Evolutionary conservation across 1,284 basidiomycete species (phyloP).

Genomic region (Naganishia sp.): DNA sequence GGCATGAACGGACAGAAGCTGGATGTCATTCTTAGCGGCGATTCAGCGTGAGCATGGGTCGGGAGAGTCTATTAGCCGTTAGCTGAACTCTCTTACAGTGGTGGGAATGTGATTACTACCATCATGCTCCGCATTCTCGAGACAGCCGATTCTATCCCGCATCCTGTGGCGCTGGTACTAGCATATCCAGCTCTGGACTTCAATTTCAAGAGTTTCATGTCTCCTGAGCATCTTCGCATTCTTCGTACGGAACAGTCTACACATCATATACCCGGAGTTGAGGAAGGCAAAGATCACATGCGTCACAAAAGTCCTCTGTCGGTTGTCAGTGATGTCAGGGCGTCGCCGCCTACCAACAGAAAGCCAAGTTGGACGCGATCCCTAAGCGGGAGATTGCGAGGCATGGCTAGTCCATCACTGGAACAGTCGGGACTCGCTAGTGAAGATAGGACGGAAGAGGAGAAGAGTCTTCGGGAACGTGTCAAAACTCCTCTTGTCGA

Average conservation of each 20-base stretch:
- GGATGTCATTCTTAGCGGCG: conserved; percentile 76
- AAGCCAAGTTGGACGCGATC: conserved; percentile 33
- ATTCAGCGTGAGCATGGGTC: conserved; percentile 75
- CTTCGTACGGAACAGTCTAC: conserved; percentile 77
- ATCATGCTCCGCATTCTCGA: conserved; percentile 83
- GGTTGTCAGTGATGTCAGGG: conserved; percentile 71
- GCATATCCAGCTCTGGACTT: conserved; percentile 78
- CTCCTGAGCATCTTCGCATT: conserved; percentile 77
- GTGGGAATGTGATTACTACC: conserved; percentile 78
- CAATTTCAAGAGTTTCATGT: conserved; percentile 98
- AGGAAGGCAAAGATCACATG: conserved; percentile 83
- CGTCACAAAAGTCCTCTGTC: conserved; percentile 80
- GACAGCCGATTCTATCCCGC: conserved; percentile 55
- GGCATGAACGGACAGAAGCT: conserved; percentile 72
- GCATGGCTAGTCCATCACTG: conserved; percentile 5
- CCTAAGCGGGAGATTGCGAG: conserved; percentile 22
- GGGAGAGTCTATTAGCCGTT: not conserved
- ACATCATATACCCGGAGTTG: conserved; percentile 61
- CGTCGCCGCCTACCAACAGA: conserved; percentile 55
- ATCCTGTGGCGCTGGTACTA: conserved; percentile 78
- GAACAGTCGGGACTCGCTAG: not conserved
- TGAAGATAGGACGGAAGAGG: conserved; percentile 43
- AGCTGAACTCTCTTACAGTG: conserved; percentile 57
- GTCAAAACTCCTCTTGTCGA: conserved; percentile 53
- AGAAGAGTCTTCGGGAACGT: conserved; percentile 54